Evolutionary conservation across 352 stramenopile genomes (phyloP).

Genomic region (Aphanomyces astaci): DNA sequence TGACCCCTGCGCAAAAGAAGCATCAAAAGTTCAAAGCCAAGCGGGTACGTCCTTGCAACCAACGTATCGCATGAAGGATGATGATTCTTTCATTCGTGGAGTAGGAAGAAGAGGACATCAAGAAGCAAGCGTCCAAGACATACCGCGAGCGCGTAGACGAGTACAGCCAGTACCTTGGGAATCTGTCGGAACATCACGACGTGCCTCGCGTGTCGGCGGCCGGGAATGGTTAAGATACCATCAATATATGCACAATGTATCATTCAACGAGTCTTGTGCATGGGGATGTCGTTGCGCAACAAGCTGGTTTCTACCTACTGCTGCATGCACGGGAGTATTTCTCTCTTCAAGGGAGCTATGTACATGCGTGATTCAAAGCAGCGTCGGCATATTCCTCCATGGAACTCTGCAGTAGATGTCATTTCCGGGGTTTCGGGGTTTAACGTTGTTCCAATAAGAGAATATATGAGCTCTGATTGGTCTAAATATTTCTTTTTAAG

Average conservation of each 20-base stretch:
- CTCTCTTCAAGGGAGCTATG: no score
- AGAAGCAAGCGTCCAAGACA: constrained; percentile 78
- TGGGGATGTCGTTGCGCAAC: no score
- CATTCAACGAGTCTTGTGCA: background rate
- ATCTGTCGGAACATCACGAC: constrained; percentile 97
- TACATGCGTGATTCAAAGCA: no score
- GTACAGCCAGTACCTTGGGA: constrained; percentile 93
- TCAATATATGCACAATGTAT: background rate
- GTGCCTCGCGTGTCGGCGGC: constrained; percentile 92
- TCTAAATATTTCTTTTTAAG: no score
- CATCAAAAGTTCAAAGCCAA: constrained; percentile 76
- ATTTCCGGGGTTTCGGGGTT: no score
- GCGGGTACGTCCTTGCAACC: constrained; percentile 36
- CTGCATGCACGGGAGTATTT: no score
- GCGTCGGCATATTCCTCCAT: no score
- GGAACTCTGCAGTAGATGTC: no score
- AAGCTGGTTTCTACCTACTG: no score
- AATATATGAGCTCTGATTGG: no score
- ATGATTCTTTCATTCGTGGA: background rate
- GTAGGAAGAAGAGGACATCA: constrained; percentile 80
- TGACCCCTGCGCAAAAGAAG: constrained; percentile 68
- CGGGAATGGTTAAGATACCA: constrained; percentile 81
- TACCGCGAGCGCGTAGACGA: constrained; percentile 92
- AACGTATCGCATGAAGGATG: background rate
- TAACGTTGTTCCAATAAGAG: no score